Evolutionary conservation across 228 moss, liverwort and hornwort species (phyloP).

Genomic region (Sphagnum fallax): DNA sequence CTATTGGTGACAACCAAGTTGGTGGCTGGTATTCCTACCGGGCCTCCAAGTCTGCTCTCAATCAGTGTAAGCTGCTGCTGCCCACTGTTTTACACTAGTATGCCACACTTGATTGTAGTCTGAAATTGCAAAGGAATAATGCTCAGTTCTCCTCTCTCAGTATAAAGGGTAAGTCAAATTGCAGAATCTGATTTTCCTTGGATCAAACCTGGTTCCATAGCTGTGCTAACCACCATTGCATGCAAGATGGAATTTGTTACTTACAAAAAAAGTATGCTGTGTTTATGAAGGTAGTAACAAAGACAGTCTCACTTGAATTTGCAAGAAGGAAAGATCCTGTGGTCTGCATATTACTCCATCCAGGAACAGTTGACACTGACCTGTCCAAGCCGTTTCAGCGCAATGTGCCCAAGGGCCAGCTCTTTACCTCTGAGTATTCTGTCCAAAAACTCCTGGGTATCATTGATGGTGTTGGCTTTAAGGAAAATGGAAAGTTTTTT

Average conservation of each 20-base stretch:
- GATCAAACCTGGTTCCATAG: too few species aligned
- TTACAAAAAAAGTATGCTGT: too few species aligned
- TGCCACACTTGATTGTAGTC: too few species aligned
- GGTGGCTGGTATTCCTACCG: constrained; percentile 98
- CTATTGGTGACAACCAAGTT: constrained; percentile 77
- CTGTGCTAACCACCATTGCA: too few species aligned
- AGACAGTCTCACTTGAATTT: constrained; percentile 80
- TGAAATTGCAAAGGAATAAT: not conserved
- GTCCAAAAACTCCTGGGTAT: constrained; percentile 64
- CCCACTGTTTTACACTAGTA: not conserved
- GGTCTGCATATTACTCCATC: constrained; percentile 75
- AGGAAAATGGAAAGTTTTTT: constrained; percentile 82
- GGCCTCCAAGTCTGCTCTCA: constrained; percentile 92
- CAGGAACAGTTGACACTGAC: constrained; percentile 89
- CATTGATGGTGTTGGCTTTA: constrained; percentile 40
- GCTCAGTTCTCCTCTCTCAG: too few species aligned
- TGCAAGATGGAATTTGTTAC: too few species aligned
- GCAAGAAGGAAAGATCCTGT: constrained; percentile 75
- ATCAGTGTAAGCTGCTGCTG: constrained; percentile 42
- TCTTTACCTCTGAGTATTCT: constrained; percentile 71
- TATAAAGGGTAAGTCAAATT: too few species aligned
- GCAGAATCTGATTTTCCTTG: too few species aligned
- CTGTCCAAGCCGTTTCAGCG: constrained; percentile 92
- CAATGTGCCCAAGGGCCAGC: constrained; percentile 75
- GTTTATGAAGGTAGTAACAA: constrained; percentile 56